Evolutionary conservation across 2,329 filamentous ascomycete species (phyloP).

Genomic region (Verticillium zaregamsianum): DNA sequence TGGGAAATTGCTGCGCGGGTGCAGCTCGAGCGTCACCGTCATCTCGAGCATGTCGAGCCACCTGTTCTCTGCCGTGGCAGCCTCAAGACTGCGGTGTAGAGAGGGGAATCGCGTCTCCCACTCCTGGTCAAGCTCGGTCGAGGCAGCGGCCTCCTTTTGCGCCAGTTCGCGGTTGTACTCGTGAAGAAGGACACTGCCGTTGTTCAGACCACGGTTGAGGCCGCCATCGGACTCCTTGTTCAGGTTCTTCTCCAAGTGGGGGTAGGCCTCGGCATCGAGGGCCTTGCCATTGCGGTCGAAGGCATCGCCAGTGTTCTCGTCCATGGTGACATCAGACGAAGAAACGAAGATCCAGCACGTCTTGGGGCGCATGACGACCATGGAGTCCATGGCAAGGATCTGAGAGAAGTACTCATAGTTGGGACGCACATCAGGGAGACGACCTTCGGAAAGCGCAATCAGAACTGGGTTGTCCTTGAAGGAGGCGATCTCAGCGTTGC

Average conservation of each 20-base stretch:
- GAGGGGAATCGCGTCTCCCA: constrained; percentile 58
- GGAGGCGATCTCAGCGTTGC: constrained; percentile 40
- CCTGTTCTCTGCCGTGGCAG: constrained; percentile 42
- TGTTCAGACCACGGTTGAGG: constrained; percentile 45
- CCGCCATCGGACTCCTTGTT: constrained; percentile 40
- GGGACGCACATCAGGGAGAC: constrained; percentile 53
- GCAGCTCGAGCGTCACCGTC: constrained; percentile 56
- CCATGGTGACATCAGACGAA: constrained; percentile 47
- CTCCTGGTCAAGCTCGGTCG: constrained; percentile 46
- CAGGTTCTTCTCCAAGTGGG: constrained; percentile 52
- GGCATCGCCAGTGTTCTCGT: constrained; percentile 32
- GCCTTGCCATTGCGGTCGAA: constrained; percentile 38
- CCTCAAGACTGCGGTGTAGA: constrained; percentile 48
- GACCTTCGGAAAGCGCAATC: constrained; percentile 53
- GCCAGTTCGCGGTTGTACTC: constrained; percentile 53
- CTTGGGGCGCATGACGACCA: constrained; percentile 51
- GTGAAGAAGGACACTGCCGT: constrained; percentile 44
- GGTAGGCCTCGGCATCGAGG: constrained; percentile 45
- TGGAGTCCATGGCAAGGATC: constrained; percentile 48
- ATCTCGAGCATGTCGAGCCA: constrained; percentile 59
- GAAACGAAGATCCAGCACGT: constrained; percentile 57
- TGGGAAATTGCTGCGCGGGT: constrained; percentile 53
- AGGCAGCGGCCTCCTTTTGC: constrained; percentile 52
- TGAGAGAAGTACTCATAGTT: constrained; percentile 60
- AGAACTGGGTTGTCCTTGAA: constrained; percentile 64